A percentile compares a stretch with the other conserved stretches of the same genome.
phyloP scores from a whole-genome alignment of 176 grass and related monocot genomes.

The Pontederia crassipes region DNA sequence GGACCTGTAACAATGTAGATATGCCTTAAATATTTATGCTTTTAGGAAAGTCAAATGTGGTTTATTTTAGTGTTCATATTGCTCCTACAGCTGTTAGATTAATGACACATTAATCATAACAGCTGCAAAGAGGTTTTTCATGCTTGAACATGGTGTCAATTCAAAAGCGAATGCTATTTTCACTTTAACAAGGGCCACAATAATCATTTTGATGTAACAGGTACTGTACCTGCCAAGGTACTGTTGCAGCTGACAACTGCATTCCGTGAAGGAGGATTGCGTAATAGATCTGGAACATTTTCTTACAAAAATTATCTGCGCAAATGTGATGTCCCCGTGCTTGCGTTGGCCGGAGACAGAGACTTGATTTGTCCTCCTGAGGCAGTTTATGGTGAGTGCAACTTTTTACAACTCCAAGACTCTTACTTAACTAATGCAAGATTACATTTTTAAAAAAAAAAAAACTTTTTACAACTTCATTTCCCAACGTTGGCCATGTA shows the following conservation, averaged over 20 bases:
- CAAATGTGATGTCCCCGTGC: constrained; percentile 58
- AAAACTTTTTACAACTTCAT: background rate
- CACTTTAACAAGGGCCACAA: no score
- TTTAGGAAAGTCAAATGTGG: no score
- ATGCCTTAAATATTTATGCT: no score
- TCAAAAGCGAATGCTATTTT: no score
- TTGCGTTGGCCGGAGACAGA: constrained; percentile 80
- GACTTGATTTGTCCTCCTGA: constrained; percentile 87
- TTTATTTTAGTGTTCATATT: no score
- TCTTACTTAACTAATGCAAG: no score
- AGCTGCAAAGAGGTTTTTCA: no score
- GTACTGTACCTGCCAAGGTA: constrained; percentile 88
- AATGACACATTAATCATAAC: no score
- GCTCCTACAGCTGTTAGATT: no score
- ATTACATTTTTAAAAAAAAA: no score
- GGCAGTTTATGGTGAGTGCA: constrained; percentile 63
- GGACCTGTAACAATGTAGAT: no score
- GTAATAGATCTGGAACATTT: constrained; percentile 56
- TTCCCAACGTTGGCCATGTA: background rate
- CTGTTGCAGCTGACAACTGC: constrained; percentile 68
- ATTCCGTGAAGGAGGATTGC: constrained; percentile 68
- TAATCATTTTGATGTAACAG: constrained; percentile 18
- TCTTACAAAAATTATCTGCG: constrained; percentile 62
- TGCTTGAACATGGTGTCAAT: no score
- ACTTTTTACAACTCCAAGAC: background rate